Evolutionary conservation across 1,284 basidiomycete genomes (phyloP), one percentile per base, ranked within the genome.

Genomic region (Trichosporon ovoides): DNA sequence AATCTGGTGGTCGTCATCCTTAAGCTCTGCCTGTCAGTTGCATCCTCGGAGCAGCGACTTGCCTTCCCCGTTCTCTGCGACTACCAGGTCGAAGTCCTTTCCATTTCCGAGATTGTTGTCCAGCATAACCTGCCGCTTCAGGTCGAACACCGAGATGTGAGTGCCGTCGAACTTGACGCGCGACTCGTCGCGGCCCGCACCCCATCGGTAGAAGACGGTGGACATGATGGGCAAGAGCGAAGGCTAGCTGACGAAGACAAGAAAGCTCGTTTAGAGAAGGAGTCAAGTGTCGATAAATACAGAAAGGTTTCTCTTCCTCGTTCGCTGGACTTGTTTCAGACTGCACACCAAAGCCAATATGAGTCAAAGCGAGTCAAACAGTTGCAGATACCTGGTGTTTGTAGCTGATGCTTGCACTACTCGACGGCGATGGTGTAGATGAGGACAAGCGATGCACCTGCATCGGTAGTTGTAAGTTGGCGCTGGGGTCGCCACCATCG

Each of bases 151-250:
- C 70, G 92, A 94, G 74, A 99, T 97, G 65, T 92, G 91, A 64
- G 95, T 97, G 70, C 95, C 95, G 76, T 98, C 95, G 80, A 99
- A 98, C 59, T 91, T 88, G 77, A 98, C 87, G 74, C 92, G 84
- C 62, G 91, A 93, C 79, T 97, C 93, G 79, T 92, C 88, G 81
- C 84, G 89, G 75, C 92, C 89, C 64, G 93, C 94, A 77, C 87
- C 91, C 87, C 97, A 98, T 79, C 89, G 91, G 85, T 98, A 98
- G 81, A 96, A 98, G 72, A 98, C 92, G 76, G 88, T 91, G 70
- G 91, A 93, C 91, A 94, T 95, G 66, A 53, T 52, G 53, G 34
- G 24, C 24, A 11, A 48, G 2, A 7, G 28, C 11, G 9, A 18
- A 31, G 43, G 43, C 14, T 48, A 31, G 16, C 43, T 48, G 43